Conservation (phyloP, 169 alveolate genomes). For the Perkinsus chesapeaki region DNA sequence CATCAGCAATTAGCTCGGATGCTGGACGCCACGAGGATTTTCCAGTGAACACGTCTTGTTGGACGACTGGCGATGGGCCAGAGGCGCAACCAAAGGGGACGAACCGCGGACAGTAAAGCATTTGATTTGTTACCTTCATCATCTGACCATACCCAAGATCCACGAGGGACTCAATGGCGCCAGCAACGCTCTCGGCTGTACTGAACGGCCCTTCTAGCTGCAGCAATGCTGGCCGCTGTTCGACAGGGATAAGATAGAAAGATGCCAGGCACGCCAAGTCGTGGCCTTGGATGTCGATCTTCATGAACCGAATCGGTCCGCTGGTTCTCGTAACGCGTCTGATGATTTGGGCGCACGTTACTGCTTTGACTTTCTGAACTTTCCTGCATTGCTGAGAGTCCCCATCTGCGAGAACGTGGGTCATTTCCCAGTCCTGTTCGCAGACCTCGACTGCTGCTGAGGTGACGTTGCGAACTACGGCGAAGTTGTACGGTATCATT, state of each 20-base stretch:
- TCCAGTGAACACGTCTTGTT: not conserved
- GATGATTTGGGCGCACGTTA: not conserved
- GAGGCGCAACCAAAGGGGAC: not conserved
- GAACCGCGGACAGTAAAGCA: not conserved
- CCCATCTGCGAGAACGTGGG: not conserved
- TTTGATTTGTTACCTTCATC: not conserved
- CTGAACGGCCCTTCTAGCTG: not conserved
- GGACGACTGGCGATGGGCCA: not conserved
- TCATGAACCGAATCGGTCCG: not conserved
- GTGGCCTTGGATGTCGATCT: not conserved
- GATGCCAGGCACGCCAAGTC: not conserved
- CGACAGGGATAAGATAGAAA: not conserved
- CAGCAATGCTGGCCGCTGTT: not conserved
- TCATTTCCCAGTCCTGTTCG: not conserved
- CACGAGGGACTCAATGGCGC: not conserved
- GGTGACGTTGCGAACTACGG: not conserved
- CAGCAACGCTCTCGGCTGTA: not conserved
- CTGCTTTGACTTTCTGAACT: not conserved
- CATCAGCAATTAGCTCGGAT: not conserved
- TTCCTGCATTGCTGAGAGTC: not conserved
- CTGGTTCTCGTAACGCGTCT: not conserved
- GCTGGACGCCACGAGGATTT: not conserved
- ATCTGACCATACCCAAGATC: not conserved
- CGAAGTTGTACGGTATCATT: not conserved
- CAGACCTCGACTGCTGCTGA: not conserved